Conservation (phyloP, 2,329 filamentous ascomycete species). For the Coleophoma cylindrospora region DNA sequence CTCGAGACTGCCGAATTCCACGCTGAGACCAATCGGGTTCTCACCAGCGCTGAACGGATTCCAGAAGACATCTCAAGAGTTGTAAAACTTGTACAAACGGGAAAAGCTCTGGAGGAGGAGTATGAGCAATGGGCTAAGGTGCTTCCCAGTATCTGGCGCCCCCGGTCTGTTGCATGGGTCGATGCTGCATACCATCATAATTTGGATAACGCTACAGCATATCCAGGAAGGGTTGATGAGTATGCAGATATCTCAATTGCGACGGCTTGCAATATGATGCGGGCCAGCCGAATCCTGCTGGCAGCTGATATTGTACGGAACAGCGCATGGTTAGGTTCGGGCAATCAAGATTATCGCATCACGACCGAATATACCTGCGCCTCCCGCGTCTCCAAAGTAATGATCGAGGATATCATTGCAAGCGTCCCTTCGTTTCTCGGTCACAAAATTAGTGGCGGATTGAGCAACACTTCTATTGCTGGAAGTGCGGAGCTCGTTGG, state of each 20-base stretch:
- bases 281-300: neutral
- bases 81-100: neutral
- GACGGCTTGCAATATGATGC: neutral
- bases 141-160: neutral
- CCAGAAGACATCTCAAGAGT: neutral
- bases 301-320: neutral
- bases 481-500: neutral
- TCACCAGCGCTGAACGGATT: neutral
- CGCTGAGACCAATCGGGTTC: neutral
- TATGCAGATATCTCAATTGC: neutral
- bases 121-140: neutral
- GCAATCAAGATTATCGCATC: neutral
- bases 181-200: neutral
- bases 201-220: neutral
- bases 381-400: neutral
- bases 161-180: neutral
- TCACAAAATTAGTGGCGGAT: neutral
- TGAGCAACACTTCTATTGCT: no score
- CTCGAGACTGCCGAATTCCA: neutral
- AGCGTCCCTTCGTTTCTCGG: neutral
- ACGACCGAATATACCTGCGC: neutral
- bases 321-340: neutral
- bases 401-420: neutral
- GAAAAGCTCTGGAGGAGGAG: neutral
- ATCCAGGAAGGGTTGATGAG: neutral